These are phyloP conservation scores for Hortaea sp. DNA, from an alignment of 2,329 filamentous ascomycete species.

Conservation along the genomic window DNA sequence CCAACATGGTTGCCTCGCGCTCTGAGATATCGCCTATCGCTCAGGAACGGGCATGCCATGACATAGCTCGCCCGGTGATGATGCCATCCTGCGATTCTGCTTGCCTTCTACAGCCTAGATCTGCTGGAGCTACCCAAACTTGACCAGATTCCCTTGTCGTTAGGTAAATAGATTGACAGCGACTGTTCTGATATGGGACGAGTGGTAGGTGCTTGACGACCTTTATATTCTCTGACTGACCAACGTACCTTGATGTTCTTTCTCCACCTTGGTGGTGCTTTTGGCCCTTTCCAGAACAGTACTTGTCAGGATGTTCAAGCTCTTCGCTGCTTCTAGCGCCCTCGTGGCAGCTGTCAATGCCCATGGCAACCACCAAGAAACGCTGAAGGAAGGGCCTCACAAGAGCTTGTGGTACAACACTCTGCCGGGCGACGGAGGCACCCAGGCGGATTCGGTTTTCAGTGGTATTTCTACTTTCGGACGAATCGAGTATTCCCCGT, in stretches of 20 bases:
- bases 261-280: slow-evolving; percentile 5
- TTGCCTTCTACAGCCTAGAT: neutral
- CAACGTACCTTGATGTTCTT: slow-evolving; percentile 4
- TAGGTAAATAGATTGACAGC: neutral
- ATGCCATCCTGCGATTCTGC: neutral
- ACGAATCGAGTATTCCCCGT: slow-evolving; percentile 66
- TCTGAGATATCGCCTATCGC: neutral
- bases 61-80: neutral
- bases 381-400: slow-evolving; percentile 59
- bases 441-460: slow-evolving; percentile 78
- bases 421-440: slow-evolving; percentile 73
- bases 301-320: slow-evolving; percentile 12
- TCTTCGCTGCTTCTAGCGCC: slow-evolving; percentile 13
- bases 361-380: slow-evolving; percentile 46
- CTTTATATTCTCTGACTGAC: neutral
- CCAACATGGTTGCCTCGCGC: neutral
- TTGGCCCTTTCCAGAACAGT: neutral
- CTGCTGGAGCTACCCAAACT: neutral
- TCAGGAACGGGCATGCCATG: neutral
- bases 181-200: neutral
- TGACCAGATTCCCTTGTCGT: neutral
- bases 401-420: slow-evolving; percentile 73
- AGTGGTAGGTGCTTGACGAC: neutral
- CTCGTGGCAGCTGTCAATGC: slow-evolving; percentile 44
- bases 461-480: slow-evolving; percentile 82